Conservation (phyloP, 176 grass and related monocot species). For the Musa itinerans region DNA sequence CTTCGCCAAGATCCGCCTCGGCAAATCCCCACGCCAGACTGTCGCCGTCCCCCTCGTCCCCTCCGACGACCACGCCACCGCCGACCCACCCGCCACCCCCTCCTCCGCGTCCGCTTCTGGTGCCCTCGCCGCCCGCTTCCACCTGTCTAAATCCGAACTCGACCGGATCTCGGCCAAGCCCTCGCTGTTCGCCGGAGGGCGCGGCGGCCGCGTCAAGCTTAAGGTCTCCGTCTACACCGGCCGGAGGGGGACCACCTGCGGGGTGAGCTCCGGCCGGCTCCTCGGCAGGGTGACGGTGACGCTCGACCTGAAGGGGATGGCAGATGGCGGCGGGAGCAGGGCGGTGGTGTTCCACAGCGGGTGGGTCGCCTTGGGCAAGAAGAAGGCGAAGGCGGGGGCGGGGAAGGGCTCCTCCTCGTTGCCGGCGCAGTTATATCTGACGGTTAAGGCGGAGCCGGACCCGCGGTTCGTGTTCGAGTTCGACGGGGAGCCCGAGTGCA, state of each 20-base stretch:
- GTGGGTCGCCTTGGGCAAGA: conserved; percentile 67
- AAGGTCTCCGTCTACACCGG: conserved; percentile 86
- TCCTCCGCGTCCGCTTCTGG: conserved; percentile 1
- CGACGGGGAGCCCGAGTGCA: conserved; percentile 20
- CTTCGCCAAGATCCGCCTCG: conserved; percentile 80
- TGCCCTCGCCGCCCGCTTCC: background rate
- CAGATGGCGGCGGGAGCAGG: conserved; percentile 36
- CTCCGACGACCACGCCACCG: conserved; percentile 8
- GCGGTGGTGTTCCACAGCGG: conserved; percentile 58
- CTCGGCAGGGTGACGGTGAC: conserved; percentile 66
- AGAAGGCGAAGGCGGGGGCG: background rate
- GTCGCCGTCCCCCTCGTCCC: conserved; percentile 36
- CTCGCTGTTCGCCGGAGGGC: conserved; percentile 36
- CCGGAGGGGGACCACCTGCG: conserved; percentile 52
- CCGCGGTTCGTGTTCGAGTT: conserved; percentile 23
- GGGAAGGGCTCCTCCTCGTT: background rate
- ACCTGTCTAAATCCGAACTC: conserved; percentile 30
- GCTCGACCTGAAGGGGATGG: conserved; percentile 46
- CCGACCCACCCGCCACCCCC: background rate
- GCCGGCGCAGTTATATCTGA: conserved; percentile 4
- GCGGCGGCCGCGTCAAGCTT: conserved; percentile 26
- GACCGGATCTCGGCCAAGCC: conserved; percentile 56
- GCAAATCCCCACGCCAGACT: conserved; percentile 49
- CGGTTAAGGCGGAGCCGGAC: conserved; percentile 9
- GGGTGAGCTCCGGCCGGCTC: conserved; percentile 54